Evolutionary conservation across 768 basidiomycete species (phyloP).

Genomic region (Lentinula aciculospora): DNA sequence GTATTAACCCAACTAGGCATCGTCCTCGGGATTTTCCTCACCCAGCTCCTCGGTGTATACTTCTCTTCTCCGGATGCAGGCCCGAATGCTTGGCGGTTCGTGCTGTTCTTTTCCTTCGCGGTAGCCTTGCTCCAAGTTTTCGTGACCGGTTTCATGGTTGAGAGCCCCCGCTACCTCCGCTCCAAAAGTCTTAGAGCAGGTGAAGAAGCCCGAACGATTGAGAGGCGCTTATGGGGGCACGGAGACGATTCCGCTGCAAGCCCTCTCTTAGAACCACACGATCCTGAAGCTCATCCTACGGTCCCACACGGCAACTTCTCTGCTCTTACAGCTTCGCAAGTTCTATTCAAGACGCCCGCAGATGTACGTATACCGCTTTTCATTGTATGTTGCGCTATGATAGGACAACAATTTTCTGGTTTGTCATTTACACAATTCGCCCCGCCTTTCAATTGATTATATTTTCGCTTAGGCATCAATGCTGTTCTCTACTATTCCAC

Average conservation of each 20-base stretch:
- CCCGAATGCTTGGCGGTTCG: conserved; percentile 65
- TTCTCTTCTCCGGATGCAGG: conserved; percentile 69
- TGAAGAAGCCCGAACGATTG: conserved; percentile 37
- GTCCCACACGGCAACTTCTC: conserved; percentile 7
- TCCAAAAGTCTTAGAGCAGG: conserved; percentile 38
- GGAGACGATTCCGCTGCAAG: background rate
- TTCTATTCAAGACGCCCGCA: conserved; percentile 32
- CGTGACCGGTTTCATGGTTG: conserved; percentile 47
- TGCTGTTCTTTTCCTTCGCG: conserved; percentile 55
- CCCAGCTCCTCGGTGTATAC: conserved; percentile 70
- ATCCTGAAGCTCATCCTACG: conserved; percentile 22
- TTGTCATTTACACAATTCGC: conserved; percentile 8
- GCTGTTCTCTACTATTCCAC: conserved; percentile 92
- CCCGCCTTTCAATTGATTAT: conserved; percentile 4
- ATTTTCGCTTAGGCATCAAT: conserved; percentile 54
- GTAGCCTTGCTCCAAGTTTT: conserved; percentile 56
- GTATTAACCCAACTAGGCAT: conserved; percentile 80
- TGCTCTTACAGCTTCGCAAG: conserved; percentile 44
- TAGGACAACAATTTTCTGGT: conserved; percentile 79
- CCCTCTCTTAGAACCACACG: conserved; percentile 18
- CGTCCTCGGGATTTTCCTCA: conserved; percentile 82
- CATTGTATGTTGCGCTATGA: conserved; percentile 66
- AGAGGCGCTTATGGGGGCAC: conserved; percentile 47
- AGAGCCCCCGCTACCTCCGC: conserved; percentile 67
- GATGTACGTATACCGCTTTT: conserved; percentile 60